Percentiles rank a stretch among this genome's conserved stretches.
These are phyloP conservation scores for Coemansia sp. DNA, from an alignment of 192 early-diverging fungal species.

Conservation along the genomic window DNA sequence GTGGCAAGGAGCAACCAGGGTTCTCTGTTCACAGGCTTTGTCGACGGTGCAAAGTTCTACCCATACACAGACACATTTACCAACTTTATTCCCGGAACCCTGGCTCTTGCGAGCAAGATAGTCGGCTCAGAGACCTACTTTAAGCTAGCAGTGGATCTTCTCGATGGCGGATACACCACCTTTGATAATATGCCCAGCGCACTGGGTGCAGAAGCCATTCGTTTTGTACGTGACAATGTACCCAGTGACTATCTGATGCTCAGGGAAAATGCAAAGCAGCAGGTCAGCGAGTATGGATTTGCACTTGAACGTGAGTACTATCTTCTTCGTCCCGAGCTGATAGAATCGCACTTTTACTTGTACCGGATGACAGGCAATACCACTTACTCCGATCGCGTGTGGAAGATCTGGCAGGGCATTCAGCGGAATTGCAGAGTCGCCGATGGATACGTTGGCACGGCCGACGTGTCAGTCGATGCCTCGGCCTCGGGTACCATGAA, in stretches of 20 bases:
- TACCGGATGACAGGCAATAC: conserved; percentile 72
- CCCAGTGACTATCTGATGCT: conserved; percentile 32
- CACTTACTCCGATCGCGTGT: conserved; percentile 67
- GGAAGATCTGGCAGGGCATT: conserved; percentile 67
- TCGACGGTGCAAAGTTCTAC: conserved; percentile 48
- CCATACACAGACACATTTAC: conserved; percentile 51
- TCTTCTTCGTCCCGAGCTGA: conserved; percentile 77
- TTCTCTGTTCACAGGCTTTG: conserved; percentile 38
- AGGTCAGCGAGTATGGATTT: conserved; percentile 37
- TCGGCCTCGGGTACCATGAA: conserved; percentile 30
- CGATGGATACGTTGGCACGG: conserved; percentile 66
- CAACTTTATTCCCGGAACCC: conserved; percentile 52
- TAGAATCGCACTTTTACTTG: conserved; percentile 74
- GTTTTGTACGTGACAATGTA: conserved; percentile 49
- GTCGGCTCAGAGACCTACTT: conserved; percentile 46
- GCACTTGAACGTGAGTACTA: conserved; percentile 52
- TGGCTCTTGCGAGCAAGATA: conserved; percentile 46
- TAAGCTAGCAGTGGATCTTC: conserved; percentile 31
- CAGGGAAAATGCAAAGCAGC: neutral
- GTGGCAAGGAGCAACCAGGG: conserved; percentile 39
- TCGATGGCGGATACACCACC: conserved; percentile 45
- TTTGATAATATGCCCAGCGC: conserved; percentile 43
- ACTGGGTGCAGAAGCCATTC: conserved; percentile 45
- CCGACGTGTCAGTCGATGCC: conserved; percentile 36
- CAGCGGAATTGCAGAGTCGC: conserved; percentile 72